Evolutionary conservation across 2,329 filamentous ascomycete genomes (phyloP).

Genomic region (Pseudopithomyces chartarum): DNA sequence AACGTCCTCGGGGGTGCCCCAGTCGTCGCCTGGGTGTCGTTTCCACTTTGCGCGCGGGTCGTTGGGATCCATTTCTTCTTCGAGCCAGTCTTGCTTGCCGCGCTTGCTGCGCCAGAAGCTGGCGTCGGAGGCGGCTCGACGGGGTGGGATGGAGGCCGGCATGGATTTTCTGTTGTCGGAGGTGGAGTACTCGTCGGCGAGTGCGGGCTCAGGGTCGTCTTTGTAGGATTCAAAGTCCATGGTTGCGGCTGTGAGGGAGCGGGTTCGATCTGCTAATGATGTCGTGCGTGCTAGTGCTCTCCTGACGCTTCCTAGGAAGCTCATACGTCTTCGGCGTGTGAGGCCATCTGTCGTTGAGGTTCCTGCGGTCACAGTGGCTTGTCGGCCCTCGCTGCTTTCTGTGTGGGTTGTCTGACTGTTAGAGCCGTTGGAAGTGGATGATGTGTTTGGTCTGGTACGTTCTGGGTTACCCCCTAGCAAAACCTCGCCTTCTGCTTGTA

Average conservation of each 20-base stretch:
- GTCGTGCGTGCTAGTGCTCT: constrained; percentile 39
- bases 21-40: constrained; percentile 44
- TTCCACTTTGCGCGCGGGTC: constrained; percentile 28
- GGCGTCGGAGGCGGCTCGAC: constrained; percentile 52
- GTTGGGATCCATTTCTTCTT: constrained; percentile 37
- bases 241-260: constrained; percentile 30
- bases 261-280: constrained; percentile 32
- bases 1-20: constrained; percentile 40
- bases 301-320: constrained; percentile 46
- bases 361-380: constrained; percentile 30
- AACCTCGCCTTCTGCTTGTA: constrained; percentile 58
- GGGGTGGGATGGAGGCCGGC: constrained; percentile 33
- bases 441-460: constrained; percentile 34
- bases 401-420: constrained; percentile 29
- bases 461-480: constrained; percentile 54
- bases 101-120: constrained; percentile 49
- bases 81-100: constrained; percentile 49
- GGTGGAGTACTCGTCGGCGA: constrained; percentile 9
- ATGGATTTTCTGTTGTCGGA: constrained; percentile 24
- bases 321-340: constrained; percentile 33
- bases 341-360: constrained; percentile 30
- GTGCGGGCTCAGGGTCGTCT: constrained; percentile 31
- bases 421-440: constrained; percentile 34
- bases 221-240: constrained; percentile 35
- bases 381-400: constrained; percentile 28